Percentiles rank a stretch among this genome's conserved stretches.
Evolutionary conservation across 768 basidiomycete genomes (phyloP).

Genomic region (Collybia sp.): DNA sequence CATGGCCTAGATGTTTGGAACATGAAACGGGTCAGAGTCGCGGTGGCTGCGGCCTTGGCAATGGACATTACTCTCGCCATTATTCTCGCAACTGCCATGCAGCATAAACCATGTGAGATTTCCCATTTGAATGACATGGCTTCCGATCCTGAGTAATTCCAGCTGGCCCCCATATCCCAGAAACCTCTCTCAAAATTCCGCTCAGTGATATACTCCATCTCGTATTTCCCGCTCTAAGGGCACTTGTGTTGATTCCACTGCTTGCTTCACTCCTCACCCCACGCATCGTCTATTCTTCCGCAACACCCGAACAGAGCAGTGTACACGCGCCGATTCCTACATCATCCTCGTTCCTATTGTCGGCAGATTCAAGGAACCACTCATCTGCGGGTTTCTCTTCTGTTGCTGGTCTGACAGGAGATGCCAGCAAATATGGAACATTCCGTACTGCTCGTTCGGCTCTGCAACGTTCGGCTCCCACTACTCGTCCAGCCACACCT

Average conservation of each 20-base stretch:
- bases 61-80: slow-evolving; percentile 60
- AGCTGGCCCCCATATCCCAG: slow-evolving; percentile 21
- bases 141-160: slow-evolving; percentile 8
- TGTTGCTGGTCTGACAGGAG: slow-evolving; percentile 30
- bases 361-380: slow-evolving; percentile 38
- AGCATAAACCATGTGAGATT: slow-evolving; percentile 26
- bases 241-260: slow-evolving; percentile 56
- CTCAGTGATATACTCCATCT: slow-evolving; percentile 31
- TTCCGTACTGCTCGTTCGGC: slow-evolving; percentile 52
- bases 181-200: slow-evolving; percentile 19
- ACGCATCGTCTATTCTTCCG: slow-evolving; percentile 56
- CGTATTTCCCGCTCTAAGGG: slow-evolving; percentile 58
- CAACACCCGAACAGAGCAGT: slow-evolving; percentile 34
- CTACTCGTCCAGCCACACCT: slow-evolving; percentile 49
- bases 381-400: slow-evolving; percentile 50
- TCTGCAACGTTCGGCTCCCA: slow-evolving; percentile 46
- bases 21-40: slow-evolving; percentile 48
- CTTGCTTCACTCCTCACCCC: slow-evolving; percentile 61
- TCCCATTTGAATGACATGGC: slow-evolving; percentile 6
- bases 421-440: slow-evolving; percentile 70
- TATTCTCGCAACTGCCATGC: slow-evolving; percentile 41
- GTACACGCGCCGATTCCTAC: slow-evolving; percentile 35
- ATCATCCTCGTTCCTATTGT: slow-evolving; percentile 50
- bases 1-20: slow-evolving; percentile 68
- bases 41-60: slow-evolving; percentile 46